Evolutionary conservation across 2,329 filamentous ascomycete genomes (phyloP).

Genomic region (Metarhizium rileyi): DNA sequence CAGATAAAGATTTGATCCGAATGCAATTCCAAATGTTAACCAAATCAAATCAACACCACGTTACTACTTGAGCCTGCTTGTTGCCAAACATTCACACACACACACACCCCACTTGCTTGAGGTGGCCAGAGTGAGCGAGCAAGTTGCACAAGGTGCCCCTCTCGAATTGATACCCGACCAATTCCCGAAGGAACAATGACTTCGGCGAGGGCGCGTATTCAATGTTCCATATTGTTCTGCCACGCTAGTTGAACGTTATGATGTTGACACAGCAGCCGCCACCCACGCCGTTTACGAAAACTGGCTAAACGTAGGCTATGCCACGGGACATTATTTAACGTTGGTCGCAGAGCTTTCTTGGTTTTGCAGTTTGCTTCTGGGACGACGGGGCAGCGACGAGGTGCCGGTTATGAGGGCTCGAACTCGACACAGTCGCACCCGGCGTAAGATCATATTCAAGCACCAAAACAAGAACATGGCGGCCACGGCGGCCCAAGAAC

Average conservation of each 20-base stretch:
- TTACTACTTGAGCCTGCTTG: too few species aligned
- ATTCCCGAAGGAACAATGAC: conserved; percentile 13
- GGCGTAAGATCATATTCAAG: conserved; percentile 8
- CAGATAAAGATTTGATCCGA: too few species aligned
- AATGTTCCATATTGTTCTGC: conserved; percentile 5
- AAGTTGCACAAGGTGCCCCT: neutral
- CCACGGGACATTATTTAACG: conserved; percentile 2
- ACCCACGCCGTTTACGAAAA: neutral
- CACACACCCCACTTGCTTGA: too few species aligned
- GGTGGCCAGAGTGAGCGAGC: too few species aligned
- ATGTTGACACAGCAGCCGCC: conserved; percentile 3
- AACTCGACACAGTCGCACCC: conserved; percentile 4
- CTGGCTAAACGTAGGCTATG: conserved; percentile 1
- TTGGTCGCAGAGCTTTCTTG: neutral
- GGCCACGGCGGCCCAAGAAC: neutral
- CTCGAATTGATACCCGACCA: conserved; percentile 12
- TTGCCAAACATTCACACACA: too few species aligned
- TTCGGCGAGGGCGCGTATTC: neutral
- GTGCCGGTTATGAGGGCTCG: conserved; percentile 5
- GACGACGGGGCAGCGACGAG: neutral
- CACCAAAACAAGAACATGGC: conserved; percentile 7
- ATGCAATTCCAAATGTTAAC: too few species aligned
- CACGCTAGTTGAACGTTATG: neutral
- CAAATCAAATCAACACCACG: too few species aligned
- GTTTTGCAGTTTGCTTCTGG: neutral